phyloP scores from a whole-genome alignment of 1,284 basidiomycete species.

The Naganishia cerealis region DNA sequence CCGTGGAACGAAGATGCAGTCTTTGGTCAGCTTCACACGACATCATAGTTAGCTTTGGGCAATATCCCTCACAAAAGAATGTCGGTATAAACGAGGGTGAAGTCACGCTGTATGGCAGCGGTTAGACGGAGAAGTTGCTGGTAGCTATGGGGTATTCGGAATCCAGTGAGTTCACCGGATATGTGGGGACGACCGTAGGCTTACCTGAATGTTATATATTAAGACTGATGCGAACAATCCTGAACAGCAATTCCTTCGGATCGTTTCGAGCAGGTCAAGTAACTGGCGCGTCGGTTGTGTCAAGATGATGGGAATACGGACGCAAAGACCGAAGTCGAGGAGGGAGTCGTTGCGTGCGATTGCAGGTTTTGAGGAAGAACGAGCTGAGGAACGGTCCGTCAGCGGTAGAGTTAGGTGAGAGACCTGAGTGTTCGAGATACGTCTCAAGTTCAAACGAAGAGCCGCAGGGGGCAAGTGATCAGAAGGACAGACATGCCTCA shows the following conservation, averaged over 20 bases:
- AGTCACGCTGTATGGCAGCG: background rate
- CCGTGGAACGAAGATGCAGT: background rate
- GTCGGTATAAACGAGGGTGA: slow-evolving; percentile 15
- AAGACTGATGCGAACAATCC: background rate
- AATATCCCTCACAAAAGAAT: slow-evolving; percentile 4
- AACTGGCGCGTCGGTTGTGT: background rate
- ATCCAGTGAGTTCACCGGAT: background rate
- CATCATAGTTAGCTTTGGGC: background rate
- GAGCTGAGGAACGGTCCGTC: background rate
- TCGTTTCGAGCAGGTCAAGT: background rate
- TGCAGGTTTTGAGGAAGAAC: background rate
- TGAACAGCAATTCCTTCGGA: background rate
- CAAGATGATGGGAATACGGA: background rate
- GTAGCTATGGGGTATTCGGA: background rate
- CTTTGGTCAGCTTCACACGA: background rate
- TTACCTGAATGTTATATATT: slow-evolving; percentile 18
- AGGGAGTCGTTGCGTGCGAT: background rate
- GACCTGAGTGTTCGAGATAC: background rate
- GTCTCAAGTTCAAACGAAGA: background rate
- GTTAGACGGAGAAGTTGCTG: background rate
- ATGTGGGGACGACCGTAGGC: background rate
- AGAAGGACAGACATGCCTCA: background rate
- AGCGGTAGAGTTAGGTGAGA: background rate
- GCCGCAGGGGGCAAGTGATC: background rate
- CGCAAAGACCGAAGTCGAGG: background rate